These are phyloP conservation scores for Cladobotryum protrusum DNA, from an alignment of 2,329 filamentous ascomycete genomes.

Conservation along the genomic window DNA sequence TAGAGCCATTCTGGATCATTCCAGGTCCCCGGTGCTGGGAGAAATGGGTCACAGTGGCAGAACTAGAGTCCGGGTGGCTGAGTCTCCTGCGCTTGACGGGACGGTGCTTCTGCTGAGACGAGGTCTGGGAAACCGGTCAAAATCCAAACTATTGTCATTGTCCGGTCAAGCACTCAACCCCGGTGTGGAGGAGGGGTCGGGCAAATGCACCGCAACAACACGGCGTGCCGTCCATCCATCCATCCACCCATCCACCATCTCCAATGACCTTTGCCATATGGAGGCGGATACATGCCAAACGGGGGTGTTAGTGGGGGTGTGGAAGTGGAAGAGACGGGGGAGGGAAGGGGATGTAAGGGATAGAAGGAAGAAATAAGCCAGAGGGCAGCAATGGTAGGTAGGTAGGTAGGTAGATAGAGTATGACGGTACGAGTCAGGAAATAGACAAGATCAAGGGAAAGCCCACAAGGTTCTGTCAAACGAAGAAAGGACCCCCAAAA, in stretches of 20 bases:
- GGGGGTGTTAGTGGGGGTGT: constrained; percentile 10
- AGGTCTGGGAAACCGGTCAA: constrained; percentile 10
- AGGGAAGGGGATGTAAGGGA: not conserved
- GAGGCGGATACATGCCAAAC: constrained; percentile 1
- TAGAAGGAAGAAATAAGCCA: not conserved
- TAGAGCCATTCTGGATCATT: not conserved
- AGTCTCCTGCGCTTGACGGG: constrained; percentile 7
- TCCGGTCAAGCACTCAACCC: constrained; percentile 8
- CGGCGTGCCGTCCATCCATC: not conserved
- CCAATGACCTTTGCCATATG: not conserved
- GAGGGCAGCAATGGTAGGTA: no score
- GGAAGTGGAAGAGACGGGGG: not conserved
- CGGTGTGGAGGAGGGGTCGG: constrained; percentile 2
- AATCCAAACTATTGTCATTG: not conserved
- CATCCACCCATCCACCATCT: constrained; percentile 1
- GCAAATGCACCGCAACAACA: not conserved
- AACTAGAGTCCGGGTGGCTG: not conserved
- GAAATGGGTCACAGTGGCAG: not conserved
- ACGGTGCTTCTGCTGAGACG: not conserved
- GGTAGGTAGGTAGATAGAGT: no score
- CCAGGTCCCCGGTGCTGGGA: not conserved
- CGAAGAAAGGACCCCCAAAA: no score
- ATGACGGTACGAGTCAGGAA: no score
- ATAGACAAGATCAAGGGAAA: no score
- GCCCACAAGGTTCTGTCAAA: no score